These are phyloP conservation scores for Pythium volutum DNA, from an alignment of 352 stramenopile species.

Conservation along the genomic window DNA sequence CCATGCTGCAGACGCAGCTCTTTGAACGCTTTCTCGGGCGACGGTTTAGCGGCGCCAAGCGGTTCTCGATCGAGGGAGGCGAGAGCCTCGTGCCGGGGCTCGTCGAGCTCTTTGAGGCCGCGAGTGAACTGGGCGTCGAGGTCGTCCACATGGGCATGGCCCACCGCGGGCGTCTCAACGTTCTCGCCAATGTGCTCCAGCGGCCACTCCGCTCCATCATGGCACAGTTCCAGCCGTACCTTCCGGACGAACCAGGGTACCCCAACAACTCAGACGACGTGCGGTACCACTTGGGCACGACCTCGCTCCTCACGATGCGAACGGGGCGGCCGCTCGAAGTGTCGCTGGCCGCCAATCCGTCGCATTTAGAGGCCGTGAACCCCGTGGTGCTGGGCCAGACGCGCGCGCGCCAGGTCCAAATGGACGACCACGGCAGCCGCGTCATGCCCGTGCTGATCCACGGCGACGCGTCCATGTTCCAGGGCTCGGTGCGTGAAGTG, in stretches of 20 bases:
- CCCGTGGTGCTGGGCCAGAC: conserved; percentile 96
- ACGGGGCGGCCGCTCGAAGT: conserved; percentile 68
- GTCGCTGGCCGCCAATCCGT: conserved; percentile 96
- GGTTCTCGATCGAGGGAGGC: conserved; percentile 98
- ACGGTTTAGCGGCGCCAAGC: conserved; percentile 94
- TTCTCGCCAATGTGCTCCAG: conserved; percentile 98
- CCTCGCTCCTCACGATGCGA: conserved; percentile 63
- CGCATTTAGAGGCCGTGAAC: conserved; percentile 99
- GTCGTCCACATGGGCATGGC: conserved; percentile 99
- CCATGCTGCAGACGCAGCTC: conserved; percentile 94
- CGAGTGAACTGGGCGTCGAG: conserved; percentile 94
- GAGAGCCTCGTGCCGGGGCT: conserved; percentile 96
- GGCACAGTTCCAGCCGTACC: conserved; percentile 81
- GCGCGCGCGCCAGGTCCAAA: conserved; percentile 90
- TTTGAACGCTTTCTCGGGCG: conserved; percentile 98
- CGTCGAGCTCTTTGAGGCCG: conserved; percentile 94
- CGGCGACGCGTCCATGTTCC: conserved; percentile 94
- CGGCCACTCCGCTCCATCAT: conserved; percentile 96
- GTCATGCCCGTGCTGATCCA: conserved; percentile 98
- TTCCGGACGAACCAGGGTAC: conserved; percentile 82
- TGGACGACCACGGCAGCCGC: conserved; percentile 78
- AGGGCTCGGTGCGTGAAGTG: conserved; percentile 78
- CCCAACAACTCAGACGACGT: conserved; percentile 90
- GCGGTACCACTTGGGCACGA: conserved; percentile 84
- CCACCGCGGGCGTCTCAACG: conserved; percentile 96